Base-by-base conservation (phyloP, 2,329 filamentous ascomycete genomes). In the Sporothrix variecibatus region DNA sequence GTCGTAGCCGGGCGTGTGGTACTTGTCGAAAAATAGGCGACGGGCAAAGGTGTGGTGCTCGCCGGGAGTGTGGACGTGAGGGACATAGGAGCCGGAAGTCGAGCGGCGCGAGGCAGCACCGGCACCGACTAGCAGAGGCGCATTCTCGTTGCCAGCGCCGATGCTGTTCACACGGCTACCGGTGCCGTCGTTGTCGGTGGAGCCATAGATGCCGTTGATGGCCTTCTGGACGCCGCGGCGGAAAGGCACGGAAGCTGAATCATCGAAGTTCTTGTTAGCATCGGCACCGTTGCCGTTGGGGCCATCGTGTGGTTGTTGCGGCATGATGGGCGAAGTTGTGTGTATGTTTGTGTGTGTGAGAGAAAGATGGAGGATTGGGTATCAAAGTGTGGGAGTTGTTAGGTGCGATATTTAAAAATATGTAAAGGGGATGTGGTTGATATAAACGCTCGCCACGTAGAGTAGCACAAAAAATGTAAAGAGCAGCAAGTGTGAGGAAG, bases 1-100 rank as follows among this genome's bases (percentile, higher is more conserved):
- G 73, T 89, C 82, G 72, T 82, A 82, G 68, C 88, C 88, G 1
- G 88, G 88, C 0, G 87, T 90, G 75, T 84, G 80, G 31, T 82
- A 83, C 65, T 81, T 79, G 78, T 88, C 83, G 76, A 90, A 83
- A 11, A 78, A 69, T 79, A 90, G 74, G 20, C 77, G 78, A 67
- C 75, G 77, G 74, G 77, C 78, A 64, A 81, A 80, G 73, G 77
- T 76, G 60, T 69, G 73, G n/a, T 72, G 75, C 67, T 75, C 40
- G 53, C 34, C 34, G 40, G 23, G 56, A 23, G n/a, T 73, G 40
- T 76, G 76, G 53, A 12, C 20, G 53, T 31, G 40, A 6, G 46
- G 56, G 34, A 23, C n/a, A 17, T 62, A 62, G 12, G 68, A 26
- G 7, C 11, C 53, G 8, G 62, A 26, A 11, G 56, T 43, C 46